Conservation (phyloP, 345 rosid genomes). For the Euclidium syriacum region DNA sequence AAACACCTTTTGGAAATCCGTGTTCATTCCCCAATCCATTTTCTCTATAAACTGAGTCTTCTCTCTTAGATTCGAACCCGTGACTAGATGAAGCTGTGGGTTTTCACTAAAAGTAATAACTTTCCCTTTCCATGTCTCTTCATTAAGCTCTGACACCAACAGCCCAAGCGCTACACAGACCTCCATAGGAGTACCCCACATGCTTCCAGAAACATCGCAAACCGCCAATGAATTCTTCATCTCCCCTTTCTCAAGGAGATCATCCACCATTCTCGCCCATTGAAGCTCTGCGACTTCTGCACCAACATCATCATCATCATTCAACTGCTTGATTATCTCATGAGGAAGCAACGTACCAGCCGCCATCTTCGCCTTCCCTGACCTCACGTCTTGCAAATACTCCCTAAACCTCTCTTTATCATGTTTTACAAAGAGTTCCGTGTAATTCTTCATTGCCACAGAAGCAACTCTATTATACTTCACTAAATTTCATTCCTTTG, state of each 20-base stretch:
- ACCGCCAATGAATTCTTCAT: conserved; percentile 41
- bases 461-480: background rate
- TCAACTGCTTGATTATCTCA: conserved; percentile 34
- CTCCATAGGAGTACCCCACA: conserved; percentile 37
- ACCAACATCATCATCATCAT: conserved; percentile 5
- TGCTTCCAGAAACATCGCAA: conserved; percentile 44
- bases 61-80: conserved; percentile 20
- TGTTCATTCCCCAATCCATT: conserved; percentile 21
- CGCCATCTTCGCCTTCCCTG: conserved; percentile 22
- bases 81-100: conserved; percentile 29
- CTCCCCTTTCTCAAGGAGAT: conserved; percentile 33
- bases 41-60: conserved; percentile 28
- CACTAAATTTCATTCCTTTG: background rate
- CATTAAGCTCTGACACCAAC: conserved; percentile 38
- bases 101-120: conserved; percentile 33
- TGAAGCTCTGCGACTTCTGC: conserved; percentile 43
- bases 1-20: conserved; percentile 41
- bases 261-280: no score
- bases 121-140: conserved; percentile 52
- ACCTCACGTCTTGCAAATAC: background rate
- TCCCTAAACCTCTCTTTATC: background rate
- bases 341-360: conserved; percentile 54
- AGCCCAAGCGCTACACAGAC: no score
- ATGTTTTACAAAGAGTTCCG: background rate
- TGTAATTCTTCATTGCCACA: background rate